These are phyloP conservation scores for Dorcoceras hygrometricum DNA, from an alignment of 257 asterid genomes.

Conservation along the genomic window DNA sequence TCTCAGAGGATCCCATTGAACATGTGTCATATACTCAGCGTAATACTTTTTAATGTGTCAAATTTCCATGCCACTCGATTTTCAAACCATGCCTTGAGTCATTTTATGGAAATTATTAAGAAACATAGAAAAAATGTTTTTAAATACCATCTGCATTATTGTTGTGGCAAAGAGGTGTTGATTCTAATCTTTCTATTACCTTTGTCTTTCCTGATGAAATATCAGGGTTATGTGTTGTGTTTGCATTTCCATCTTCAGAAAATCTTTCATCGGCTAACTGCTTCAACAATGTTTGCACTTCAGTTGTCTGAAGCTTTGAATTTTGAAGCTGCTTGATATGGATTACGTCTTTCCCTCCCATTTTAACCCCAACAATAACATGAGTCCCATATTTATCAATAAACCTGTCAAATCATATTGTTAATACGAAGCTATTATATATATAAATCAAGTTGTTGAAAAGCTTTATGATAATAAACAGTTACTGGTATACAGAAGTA, in stretches of 20 bases:
- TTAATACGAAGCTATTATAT: neutral
- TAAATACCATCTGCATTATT: neutral
- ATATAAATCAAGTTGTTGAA: neutral
- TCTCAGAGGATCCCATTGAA: neutral
- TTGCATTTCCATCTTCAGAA: constrained; percentile 34
- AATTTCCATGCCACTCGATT: neutral
- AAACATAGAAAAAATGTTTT: neutral
- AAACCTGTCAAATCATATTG: constrained; percentile 28
- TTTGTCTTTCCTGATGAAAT: constrained; percentile 44
- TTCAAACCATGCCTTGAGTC: constrained; percentile 7
- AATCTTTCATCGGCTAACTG: constrained; percentile 41
- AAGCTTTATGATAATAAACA: neutral
- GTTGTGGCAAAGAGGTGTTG: constrained; percentile 15
- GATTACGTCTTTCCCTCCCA: constrained; percentile 43
- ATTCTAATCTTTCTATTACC: constrained; percentile 43
- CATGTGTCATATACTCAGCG: neutral
- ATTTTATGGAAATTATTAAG: neutral
- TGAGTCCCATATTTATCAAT: constrained; percentile 45
- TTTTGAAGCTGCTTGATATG: constrained; percentile 39
- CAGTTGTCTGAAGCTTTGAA: constrained; percentile 35
- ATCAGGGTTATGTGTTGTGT: constrained; percentile 30
- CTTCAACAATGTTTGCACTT: constrained; percentile 37
- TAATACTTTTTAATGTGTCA: neutral
- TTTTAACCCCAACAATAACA: constrained; percentile 37
- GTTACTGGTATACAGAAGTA: neutral